A percentile compares a stretch with the other conserved stretches of the same genome.
Evolutionary conservation across 1,139 yeast species (phyloP).

Genomic region (Kurtzmaniella quercitrusa): DNA sequence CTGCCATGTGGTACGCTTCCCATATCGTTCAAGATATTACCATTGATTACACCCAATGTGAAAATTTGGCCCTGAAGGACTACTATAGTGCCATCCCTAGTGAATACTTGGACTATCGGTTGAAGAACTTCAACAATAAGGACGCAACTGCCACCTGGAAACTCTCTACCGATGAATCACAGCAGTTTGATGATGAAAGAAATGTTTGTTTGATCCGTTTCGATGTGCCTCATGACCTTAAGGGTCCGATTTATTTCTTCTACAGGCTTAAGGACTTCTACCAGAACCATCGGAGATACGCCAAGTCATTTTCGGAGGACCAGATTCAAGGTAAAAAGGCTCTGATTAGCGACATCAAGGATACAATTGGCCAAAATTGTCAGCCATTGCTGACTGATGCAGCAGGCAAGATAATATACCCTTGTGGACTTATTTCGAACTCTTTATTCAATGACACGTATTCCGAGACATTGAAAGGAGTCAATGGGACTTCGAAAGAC

Average conservation of each 20-base stretch:
- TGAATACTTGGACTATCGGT: conserved; percentile 49
- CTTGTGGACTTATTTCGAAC: conserved; percentile 79
- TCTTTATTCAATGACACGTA: conserved; percentile 70
- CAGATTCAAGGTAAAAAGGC: conserved; percentile 80
- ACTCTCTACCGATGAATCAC: conserved; percentile 45
- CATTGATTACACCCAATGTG: conserved; percentile 81
- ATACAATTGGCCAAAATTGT: conserved; percentile 79
- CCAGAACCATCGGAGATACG: conserved; percentile 93
- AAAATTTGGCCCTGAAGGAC: conserved; percentile 48
- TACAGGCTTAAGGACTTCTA: conserved; percentile 80
- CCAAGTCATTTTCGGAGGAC: conserved; percentile 83
- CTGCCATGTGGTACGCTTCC: conserved; percentile 83
- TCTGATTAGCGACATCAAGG: conserved; percentile 49
- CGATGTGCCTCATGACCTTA: conserved; percentile 67
- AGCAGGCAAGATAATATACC: conserved; percentile 53
- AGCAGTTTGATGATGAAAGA: conserved; percentile 51
- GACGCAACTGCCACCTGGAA: conserved; percentile 47
- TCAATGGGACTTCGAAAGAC: conserved; percentile 34
- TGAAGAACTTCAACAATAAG: conserved; percentile 28
- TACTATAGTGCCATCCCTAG: conserved; percentile 59
- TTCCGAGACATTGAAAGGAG: conserved; percentile 37
- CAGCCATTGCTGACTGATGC: conserved; percentile 64
- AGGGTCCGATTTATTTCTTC: conserved; percentile 73
- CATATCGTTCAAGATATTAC: conserved; percentile 69
- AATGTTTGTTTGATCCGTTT: conserved; percentile 76